phyloP scores from a whole-genome alignment of 441 rosid genomes.

The Codiaeum variegatum region DNA sequence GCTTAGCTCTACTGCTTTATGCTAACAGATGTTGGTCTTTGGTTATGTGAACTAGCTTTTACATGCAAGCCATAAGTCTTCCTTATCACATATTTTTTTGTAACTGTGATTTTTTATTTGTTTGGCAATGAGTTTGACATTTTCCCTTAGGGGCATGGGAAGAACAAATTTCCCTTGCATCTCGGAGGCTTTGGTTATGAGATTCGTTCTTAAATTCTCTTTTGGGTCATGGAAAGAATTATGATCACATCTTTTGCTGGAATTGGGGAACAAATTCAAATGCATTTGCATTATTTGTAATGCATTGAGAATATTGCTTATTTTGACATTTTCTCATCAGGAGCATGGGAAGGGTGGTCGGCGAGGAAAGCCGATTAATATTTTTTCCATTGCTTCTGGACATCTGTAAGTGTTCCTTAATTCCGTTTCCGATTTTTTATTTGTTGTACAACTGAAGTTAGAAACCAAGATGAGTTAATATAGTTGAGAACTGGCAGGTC shows the following conservation, averaged over 20 bases:
- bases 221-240: background rate
- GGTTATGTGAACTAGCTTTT: background rate
- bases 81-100: background rate
- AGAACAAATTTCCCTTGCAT: conserved; percentile 6
- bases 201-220: conserved; percentile 2
- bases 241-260: background rate
- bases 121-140: conserved; percentile 5
- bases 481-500: background rate
- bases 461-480: background rate
- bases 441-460: background rate
- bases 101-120: background rate
- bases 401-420: conserved; percentile 69
- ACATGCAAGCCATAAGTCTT: background rate
- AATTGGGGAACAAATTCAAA: background rate
- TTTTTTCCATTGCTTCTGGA: conserved; percentile 97
- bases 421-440: background rate
- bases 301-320: conserved; percentile 5
- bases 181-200: background rate
- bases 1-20: background rate
- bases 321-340: conserved; percentile 34
- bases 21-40: background rate
- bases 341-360: conserved; percentile 67
- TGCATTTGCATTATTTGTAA: background rate
- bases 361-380: conserved; percentile 79
- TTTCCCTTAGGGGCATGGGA: conserved; percentile 45